Base-by-base conservation (phyloP, 2,329 filamentous ascomycete species). In the Blastomyces gilchristii region DNA sequence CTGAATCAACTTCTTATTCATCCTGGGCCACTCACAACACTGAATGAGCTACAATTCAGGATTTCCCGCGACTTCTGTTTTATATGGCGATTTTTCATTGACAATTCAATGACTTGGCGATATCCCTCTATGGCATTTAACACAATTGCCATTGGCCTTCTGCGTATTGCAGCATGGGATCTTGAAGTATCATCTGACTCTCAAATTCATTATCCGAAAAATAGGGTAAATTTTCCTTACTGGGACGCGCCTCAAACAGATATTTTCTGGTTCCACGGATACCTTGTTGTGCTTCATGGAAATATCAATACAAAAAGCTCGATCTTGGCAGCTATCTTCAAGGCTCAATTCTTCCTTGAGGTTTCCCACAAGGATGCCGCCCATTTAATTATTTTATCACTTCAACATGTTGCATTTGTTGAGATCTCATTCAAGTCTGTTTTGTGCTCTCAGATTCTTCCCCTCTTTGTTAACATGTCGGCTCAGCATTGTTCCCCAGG, bases 1-100 rank as follows among this genome's bases (percentile, higher is more conserved):
- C 64, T 43, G 61, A 65, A 62, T 28, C 58, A 52, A 18, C 61
- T 69, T 63, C 52, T 64, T 60, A 66, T 70, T 11, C 43, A 66
- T 16, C 61, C 67, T 62, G 68, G 60, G 8, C 41, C 59, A 0
- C 69, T 70, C 16, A 68, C 68, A 22, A 50, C 67, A 12, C 63
- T 71, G 63, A 72, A 70, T 49, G 70, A 71, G 65, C 62, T 71
- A 18, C 70, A 73, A 61, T 68, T 64, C 50, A 65, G 60, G 59
- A 61, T 71, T 31, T 71, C 67, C 56, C 66, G 63, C 6, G 66
- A 71, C 43, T 68, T 70, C 39, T 58, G 67, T 39, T 71, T 68
- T 63, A 3, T 66, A 52, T 71, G 68, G 70, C 63, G 68, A 56
- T 67, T 61, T 53, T 69, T 67, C 60, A 64, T 72, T 37, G 66